These are phyloP conservation scores for Xylariomycetidae sp. DNA, from an alignment of 2,329 filamentous ascomycete genomes.

Conservation along the genomic window DNA sequence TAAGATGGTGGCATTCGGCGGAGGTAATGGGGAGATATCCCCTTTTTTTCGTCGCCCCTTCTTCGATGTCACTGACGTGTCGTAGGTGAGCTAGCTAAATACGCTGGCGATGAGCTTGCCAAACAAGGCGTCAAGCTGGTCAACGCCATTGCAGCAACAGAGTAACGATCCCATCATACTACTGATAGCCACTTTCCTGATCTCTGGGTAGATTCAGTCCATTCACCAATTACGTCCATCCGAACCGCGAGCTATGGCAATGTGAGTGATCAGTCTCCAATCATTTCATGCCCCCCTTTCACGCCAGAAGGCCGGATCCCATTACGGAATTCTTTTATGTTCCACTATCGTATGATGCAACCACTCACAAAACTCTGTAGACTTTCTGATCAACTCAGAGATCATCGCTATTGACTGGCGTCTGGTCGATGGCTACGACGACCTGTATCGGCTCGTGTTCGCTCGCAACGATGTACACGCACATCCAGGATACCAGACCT, in stretches of 20 bases:
- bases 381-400: slow-evolving; percentile 33
- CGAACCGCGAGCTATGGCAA: slow-evolving; percentile 28
- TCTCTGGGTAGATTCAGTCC: slow-evolving; percentile 20
- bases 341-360: background rate
- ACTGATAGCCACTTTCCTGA: slow-evolving; percentile 2
- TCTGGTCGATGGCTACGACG: slow-evolving; percentile 17
- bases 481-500: slow-evolving; percentile 19
- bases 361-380: slow-evolving; percentile 10
- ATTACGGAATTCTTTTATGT: background rate
- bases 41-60: background rate
- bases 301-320: too few relatives aligned
- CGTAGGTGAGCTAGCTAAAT: background rate
- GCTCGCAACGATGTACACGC: slow-evolving; percentile 27
- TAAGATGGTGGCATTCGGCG: slow-evolving; percentile 8
- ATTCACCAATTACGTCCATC: slow-evolving; percentile 25
- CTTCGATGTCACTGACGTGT: background rate
- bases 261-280: too few relatives aligned
- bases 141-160: slow-evolving; percentile 32
- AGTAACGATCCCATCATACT: slow-evolving; percentile 25
- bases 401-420: slow-evolving; percentile 33
- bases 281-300: too few relatives aligned
- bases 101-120: slow-evolving; percentile 1
- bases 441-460: slow-evolving; percentile 33
- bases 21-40: slow-evolving; percentile 3
- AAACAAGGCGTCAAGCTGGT: slow-evolving; percentile 9